Percentiles rank a stretch among this genome's conserved stretches.
Conservation (phyloP, 129 eudicot genomes). For the Ambrosia trifida region DNA sequence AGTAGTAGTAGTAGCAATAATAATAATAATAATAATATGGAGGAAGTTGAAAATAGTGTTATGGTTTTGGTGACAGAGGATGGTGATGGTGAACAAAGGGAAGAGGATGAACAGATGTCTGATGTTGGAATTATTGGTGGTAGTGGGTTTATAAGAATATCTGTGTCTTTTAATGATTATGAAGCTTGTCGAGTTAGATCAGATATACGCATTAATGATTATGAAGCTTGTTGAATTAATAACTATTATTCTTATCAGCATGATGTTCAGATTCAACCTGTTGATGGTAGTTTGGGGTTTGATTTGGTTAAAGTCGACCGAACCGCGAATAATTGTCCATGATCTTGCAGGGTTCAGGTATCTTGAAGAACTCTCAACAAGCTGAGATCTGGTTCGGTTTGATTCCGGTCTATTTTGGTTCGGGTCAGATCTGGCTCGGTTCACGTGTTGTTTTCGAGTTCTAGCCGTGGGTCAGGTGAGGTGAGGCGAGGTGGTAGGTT, state of each 20-base stretch:
- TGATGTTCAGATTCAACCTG: constrained; percentile 22
- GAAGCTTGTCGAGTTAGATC: constrained; percentile 37
- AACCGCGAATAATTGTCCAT: neutral
- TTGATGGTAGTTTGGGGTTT: constrained; percentile 32
- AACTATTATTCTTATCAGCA: constrained; percentile 42
- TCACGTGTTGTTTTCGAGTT: too few species aligned
- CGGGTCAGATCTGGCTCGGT: too few species aligned
- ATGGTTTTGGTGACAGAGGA: constrained; percentile 28
- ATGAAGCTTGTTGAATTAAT: too few species aligned
- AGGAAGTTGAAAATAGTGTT: constrained; percentile 27
- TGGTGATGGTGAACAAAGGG: constrained; percentile 16
- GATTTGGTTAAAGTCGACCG: constrained; percentile 26
- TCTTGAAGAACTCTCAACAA: constrained; percentile 34
- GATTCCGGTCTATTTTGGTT: too few species aligned
- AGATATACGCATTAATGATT: constrained; percentile 19
- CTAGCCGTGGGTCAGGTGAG: too few species aligned
- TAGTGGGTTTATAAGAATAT: constrained; percentile 47
- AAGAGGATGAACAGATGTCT: constrained; percentile 21
- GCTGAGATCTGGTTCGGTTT: too few species aligned
- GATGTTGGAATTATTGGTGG: constrained; percentile 36
- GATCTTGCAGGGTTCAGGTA: constrained; percentile 1
- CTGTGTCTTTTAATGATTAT: constrained; percentile 53
- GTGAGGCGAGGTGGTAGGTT: too few species aligned
- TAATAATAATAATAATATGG: neutral
- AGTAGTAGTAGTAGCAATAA: too few species aligned